Evolutionary conservation across 306 rosid genomes (phyloP).

Genomic region (Ziziphus jujuba): DNA sequence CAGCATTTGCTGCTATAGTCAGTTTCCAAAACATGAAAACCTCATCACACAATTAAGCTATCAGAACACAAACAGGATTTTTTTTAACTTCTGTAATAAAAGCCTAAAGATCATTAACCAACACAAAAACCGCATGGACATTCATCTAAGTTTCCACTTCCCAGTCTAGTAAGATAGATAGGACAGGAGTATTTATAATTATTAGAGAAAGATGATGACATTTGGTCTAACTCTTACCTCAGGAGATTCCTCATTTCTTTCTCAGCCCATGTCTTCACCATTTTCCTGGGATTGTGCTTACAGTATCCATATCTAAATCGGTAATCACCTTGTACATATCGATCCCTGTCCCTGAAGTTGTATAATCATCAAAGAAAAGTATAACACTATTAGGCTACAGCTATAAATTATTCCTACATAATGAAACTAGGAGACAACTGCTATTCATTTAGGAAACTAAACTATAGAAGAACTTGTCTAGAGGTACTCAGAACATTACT

Average conservation of each 20-base stretch:
- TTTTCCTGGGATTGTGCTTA: conserved; percentile 88
- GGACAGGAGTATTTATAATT: background rate
- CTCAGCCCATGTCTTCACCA: conserved; percentile 99
- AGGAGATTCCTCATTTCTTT: conserved; percentile 89
- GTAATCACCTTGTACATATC: conserved; percentile 91
- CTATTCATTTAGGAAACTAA: background rate
- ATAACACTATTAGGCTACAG: conserved; percentile 10
- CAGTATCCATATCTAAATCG: conserved; percentile 87
- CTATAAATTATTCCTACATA: background rate
- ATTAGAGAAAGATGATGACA: background rate
- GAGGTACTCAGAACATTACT: background rate
- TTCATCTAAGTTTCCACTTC: background rate
- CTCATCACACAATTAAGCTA: background rate
- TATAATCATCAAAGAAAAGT: conserved; percentile 11
- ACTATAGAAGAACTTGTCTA: background rate
- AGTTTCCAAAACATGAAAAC: no score
- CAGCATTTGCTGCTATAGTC: no score
- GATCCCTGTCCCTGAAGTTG: conserved; percentile 82
- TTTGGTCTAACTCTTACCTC: conserved; percentile 45
- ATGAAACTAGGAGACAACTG: background rate
- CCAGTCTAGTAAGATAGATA: background rate
- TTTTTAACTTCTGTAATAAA: background rate
- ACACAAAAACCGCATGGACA: background rate
- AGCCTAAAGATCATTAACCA: background rate
- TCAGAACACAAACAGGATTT: background rate